Conservation (phyloP, 192 early-diverging fungal species). For the Irineochytrium annulatum region DNA sequence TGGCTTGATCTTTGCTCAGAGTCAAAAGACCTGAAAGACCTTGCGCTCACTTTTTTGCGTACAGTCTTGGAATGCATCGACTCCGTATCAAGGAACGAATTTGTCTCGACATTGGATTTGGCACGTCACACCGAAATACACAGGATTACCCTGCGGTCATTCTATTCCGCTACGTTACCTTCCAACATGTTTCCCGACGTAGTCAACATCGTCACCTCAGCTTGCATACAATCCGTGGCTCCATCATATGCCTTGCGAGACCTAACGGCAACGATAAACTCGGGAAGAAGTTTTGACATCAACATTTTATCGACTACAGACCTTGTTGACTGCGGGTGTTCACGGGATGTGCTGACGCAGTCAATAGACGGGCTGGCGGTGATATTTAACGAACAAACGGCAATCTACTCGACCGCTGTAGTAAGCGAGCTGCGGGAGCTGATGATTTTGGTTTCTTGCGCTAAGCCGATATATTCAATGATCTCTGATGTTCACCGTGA, state of each 20-base stretch:
- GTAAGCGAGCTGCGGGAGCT: not conserved
- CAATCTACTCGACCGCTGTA: slow-evolving; percentile 7
- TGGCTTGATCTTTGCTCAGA: slow-evolving; percentile 2
- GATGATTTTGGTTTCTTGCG: slow-evolving; percentile 5
- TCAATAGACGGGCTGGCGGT: not conserved
- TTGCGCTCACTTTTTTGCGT: not conserved
- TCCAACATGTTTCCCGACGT: too few species aligned
- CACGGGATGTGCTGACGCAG: not conserved
- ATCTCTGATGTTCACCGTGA: slow-evolving; percentile 6
- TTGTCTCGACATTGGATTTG: too few species aligned
- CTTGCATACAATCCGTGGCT: too few species aligned
- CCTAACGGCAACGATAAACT: not conserved
- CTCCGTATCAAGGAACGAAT: not conserved
- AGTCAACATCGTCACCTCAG: too few species aligned
- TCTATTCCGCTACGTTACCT: too few species aligned
- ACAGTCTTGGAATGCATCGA: slow-evolving; percentile 3
- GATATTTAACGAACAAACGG: not conserved
- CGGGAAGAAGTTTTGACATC: not conserved
- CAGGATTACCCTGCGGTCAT: too few species aligned
- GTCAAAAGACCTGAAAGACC: not conserved
- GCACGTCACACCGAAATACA: too few species aligned
- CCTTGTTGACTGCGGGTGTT: not conserved
- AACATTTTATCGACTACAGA: not conserved
- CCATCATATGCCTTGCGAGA: not conserved
- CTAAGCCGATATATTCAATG: slow-evolving; percentile 20